Percentiles rank a stretch among this genome's conserved stretches.
These are phyloP conservation scores for Edaphochlamys debaryana DNA, from an alignment of 139 green algal species.

Conservation along the genomic window DNA sequence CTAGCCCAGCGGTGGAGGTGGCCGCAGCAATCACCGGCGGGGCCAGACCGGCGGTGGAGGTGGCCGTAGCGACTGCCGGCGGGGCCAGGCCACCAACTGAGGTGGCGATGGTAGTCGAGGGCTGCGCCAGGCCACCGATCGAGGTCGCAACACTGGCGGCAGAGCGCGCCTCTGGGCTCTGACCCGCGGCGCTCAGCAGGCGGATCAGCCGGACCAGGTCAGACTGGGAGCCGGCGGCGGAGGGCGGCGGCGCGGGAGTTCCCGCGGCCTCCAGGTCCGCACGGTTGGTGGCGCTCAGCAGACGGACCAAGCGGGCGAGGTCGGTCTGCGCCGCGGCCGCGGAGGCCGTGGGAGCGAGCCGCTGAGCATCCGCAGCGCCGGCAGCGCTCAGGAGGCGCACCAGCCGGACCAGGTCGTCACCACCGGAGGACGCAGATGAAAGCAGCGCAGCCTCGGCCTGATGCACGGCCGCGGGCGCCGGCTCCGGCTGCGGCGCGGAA, in stretches of 20 bases:
- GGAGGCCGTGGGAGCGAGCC: not conserved
- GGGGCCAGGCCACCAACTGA: not conserved
- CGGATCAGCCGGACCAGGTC: slow-evolving; percentile 1
- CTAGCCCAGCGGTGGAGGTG: not conserved
- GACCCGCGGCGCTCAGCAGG: not conserved
- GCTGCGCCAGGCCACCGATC: not conserved
- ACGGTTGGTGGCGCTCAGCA: not conserved
- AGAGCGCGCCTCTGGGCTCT: too few relatives aligned
- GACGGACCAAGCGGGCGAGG: not conserved
- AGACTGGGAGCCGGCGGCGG: too few relatives aligned
- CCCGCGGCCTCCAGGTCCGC: not conserved
- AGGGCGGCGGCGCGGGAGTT: too few relatives aligned
- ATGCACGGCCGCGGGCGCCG: too few relatives aligned
- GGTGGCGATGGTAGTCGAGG: not conserved
- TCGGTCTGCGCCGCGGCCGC: not conserved
- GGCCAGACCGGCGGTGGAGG: not conserved
- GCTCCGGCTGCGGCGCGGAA: too few relatives aligned
- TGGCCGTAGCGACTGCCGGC: not conserved
- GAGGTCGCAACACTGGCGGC: not conserved
- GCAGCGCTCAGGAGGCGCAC: slow-evolving; percentile 2
- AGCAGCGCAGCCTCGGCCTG: too few relatives aligned
- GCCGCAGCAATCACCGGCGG: too few relatives aligned
- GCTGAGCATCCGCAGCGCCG: not conserved
- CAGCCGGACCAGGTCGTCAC: slow-evolving; percentile 1
- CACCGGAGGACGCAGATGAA: too few relatives aligned